These are phyloP conservation scores for Camellia granthamiana DNA, from an alignment of 148 eudicot species.

Conservation along the genomic window DNA sequence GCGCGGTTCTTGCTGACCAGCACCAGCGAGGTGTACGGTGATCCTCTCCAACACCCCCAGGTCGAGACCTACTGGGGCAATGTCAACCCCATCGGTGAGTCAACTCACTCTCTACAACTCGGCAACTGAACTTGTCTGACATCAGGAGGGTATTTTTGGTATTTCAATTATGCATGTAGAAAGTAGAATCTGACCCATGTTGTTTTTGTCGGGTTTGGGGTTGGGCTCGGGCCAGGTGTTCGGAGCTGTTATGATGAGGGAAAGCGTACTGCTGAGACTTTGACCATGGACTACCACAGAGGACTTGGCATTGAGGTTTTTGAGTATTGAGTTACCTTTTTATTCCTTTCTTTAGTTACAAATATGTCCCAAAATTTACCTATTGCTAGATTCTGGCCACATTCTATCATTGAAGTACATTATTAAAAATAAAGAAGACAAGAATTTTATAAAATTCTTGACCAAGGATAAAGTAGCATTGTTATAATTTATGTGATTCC, in stretches of 20 bases:
- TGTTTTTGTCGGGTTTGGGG: not conserved
- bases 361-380: too few species aligned
- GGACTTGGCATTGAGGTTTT: constrained; percentile 49
- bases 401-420: too few species aligned
- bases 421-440: too few species aligned
- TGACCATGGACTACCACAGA: constrained; percentile 61
- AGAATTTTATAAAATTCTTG: too few species aligned
- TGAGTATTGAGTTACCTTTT: too few species aligned
- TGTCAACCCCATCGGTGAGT: constrained; percentile 55
- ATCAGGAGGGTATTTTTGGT: not conserved
- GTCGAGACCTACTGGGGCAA: constrained; percentile 95
- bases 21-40: constrained; percentile 96
- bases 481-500: too few species aligned
- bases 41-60: constrained; percentile 88
- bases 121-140: too few species aligned
- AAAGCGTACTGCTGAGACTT: constrained; percentile 55
- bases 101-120: not conserved
- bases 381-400: too few species aligned
- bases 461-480: too few species aligned
- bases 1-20: constrained; percentile 88
- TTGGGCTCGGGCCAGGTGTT: constrained; percentile 36
- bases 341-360: too few species aligned
- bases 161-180: not conserved
- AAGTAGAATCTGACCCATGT: not conserved
- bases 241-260: constrained; percentile 69